Conservation (phyloP, 129 eudicot species). For the carrot (Daucus carota) region DNA sequence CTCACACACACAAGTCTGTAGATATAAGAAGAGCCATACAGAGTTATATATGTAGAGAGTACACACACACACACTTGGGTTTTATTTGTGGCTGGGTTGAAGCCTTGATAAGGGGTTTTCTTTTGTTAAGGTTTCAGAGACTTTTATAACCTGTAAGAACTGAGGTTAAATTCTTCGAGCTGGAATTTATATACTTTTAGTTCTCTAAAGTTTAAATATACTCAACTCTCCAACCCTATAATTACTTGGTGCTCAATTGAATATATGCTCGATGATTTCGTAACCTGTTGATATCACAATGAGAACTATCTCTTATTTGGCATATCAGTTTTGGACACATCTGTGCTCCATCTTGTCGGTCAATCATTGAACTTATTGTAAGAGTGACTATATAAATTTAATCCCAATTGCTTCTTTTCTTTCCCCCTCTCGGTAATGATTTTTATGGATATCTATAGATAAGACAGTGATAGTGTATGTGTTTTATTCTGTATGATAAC, state of each 20-base stretch:
- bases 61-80: neutral
- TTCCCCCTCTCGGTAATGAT: neutral
- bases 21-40: neutral
- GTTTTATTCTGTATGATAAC: neutral
- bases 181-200: neutral
- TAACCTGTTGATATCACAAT: neutral
- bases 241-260: neutral
- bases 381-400: neutral
- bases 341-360: slow-evolving; percentile 23
- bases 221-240: neutral
- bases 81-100: neutral
- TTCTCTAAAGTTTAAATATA: neutral
- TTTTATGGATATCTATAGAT: neutral
- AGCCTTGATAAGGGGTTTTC: neutral
- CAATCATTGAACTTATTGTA: neutral
- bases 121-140: too few species aligned
- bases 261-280: neutral
- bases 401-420: neutral
- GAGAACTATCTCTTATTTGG: neutral
- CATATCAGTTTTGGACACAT: neutral
- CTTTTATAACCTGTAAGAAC: neutral
- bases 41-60: neutral
- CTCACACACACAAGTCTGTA: neutral
- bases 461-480: neutral
- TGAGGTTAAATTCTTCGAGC: too few species aligned